Base-by-base conservation (phyloP, 2,329 filamentous ascomycete species). In the Colletotrichum navitas region DNA sequence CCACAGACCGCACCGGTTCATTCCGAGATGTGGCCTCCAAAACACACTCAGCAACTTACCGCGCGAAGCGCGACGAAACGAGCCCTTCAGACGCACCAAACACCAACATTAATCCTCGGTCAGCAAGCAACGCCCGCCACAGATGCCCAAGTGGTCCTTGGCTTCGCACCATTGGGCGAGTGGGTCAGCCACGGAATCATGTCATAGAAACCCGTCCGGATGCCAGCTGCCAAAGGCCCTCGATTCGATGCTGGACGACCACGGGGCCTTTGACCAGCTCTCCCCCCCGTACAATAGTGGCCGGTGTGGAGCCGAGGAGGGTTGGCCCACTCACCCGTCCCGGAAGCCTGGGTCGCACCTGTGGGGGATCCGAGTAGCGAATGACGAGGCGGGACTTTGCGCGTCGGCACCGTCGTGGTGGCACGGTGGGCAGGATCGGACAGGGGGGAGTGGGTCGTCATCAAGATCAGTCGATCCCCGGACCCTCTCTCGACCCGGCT, bases 331-430 rank as follows among this genome's bases (percentile, higher is more conserved):
- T 2, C 43, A 10, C 32, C 26, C 56, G 56, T 54, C 26, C 64
- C 64, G 64, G 52, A 51, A 54, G 29, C 45, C 21, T 66, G 64
- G 64, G 55, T 52, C 54, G n/a, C 18, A 39, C 32, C 26, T 52
- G 32, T 36, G 45, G 55, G 32, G 64, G 34, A 34, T 41, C 64
- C 45, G 55, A 61, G 21, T 45, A 61, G 54, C 51, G 39, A 54
- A 61, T 47, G 45, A 61, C 34, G n/a, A n/a, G 36, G 45, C 45
- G 56, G 49, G 29, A 63, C 29, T 32, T n/a, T 36, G 34, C 64
- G 45, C 34, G 36, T n/a, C 41, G 43, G 32, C 32, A 51, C 59
- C 61, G 36, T 49, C 49, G 11, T 55, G 43, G 45, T 60, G 45
- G 26, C 49, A 12, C 43, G 43, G 45, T 60, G 45, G 26, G 47